These are phyloP conservation scores for Ceratobasidium sp. DNA, from an alignment of 1,284 basidiomycete species.

Conservation along the genomic window DNA sequence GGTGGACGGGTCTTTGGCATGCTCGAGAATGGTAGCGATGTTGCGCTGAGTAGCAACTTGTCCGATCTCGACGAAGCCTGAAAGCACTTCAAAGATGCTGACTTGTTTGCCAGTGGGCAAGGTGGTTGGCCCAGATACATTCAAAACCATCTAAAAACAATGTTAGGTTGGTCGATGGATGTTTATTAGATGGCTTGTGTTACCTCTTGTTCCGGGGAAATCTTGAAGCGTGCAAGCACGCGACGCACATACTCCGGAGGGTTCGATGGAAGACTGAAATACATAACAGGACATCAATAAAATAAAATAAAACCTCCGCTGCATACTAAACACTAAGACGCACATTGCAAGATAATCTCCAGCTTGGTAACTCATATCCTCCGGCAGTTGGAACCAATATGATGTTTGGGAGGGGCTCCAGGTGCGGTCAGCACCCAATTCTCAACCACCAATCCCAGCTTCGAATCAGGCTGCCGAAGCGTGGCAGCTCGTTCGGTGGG, in stretches of 20 bases:
- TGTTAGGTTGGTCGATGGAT: background rate
- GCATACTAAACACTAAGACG: too few relatives aligned
- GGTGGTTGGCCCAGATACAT: conserved; percentile 29
- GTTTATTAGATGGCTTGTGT: background rate
- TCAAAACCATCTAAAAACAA: conserved; percentile 14
- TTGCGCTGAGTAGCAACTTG: conserved; percentile 52
- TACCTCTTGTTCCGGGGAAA: conserved; percentile 40
- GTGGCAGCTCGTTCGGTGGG: conserved; percentile 27
- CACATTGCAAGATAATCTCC: conserved; percentile 46
- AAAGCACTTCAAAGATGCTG: conserved; percentile 35
- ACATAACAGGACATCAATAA: too few relatives aligned
- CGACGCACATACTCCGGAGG: conserved; percentile 37
- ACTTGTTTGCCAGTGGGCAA: conserved; percentile 40
- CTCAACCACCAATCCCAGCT: conserved; percentile 25
- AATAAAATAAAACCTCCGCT: background rate
- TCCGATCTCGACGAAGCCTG: conserved; percentile 53
- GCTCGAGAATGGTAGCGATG: conserved; percentile 48
- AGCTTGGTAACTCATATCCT: conserved; percentile 41
- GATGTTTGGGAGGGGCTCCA: conserved; percentile 30
- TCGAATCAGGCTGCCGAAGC: conserved; percentile 36
- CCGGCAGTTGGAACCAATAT: conserved; percentile 43
- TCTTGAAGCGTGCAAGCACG: conserved; percentile 36
- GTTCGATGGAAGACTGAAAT: conserved; percentile 26
- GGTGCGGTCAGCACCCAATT: conserved; percentile 33
- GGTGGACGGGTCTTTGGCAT: conserved; percentile 45